phyloP scores from a whole-genome alignment of 768 basidiomycete species.

The Naganishia antarctica region DNA sequence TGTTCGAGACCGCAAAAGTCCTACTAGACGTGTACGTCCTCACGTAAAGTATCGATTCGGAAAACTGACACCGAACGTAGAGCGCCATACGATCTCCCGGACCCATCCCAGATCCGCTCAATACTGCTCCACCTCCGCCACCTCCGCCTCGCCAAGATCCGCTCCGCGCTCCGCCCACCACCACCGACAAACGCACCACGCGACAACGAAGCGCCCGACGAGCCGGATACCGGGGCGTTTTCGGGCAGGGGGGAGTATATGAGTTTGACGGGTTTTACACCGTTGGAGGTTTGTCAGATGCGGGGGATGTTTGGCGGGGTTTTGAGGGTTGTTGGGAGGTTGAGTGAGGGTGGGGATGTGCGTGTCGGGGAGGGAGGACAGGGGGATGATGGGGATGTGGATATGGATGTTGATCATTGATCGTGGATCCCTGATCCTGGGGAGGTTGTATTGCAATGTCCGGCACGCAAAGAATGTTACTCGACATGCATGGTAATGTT shows the following conservation, averaged over 20 bases:
- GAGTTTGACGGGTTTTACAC: constrained; percentile 40
- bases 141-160: constrained; percentile 86
- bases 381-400: background rate
- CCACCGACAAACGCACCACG: background rate
- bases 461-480: too few species aligned
- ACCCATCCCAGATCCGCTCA: constrained; percentile 74
- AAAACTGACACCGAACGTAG: background rate
- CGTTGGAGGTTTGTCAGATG: constrained; percentile 45
- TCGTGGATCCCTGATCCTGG: too few species aligned
- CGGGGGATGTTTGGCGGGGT: constrained; percentile 46
- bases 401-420: background rate
- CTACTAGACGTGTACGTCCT: constrained; percentile 78
- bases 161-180: constrained; percentile 62
- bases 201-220: background rate
- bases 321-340: constrained; percentile 45
- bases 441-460: too few species aligned
- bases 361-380: too few species aligned
- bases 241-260: constrained; percentile 33
- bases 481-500: background rate
- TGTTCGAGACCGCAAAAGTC: constrained; percentile 83
- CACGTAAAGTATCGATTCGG: background rate
- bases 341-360: constrained; percentile 28
- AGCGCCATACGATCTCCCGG: constrained; percentile 60
- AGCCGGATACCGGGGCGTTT: constrained; percentile 21
- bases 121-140: constrained; percentile 92